These are phyloP conservation scores for Stramenopiles sp. DNA, from an alignment of 352 stramenopile species.

Conservation along the genomic window DNA sequence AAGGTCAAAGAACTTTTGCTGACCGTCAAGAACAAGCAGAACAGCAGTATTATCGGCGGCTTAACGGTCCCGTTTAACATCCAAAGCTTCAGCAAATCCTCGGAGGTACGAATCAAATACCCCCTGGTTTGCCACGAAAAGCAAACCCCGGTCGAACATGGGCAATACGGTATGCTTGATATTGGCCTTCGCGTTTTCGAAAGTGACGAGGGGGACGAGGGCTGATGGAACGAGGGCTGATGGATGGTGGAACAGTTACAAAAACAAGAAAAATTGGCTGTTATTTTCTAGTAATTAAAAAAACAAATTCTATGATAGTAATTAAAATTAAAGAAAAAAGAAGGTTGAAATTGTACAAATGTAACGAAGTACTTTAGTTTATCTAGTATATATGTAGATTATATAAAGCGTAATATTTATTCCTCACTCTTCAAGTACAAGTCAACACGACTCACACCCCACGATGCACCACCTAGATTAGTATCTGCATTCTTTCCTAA, in stretches of 20 bases:
- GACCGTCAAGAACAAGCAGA: neutral
- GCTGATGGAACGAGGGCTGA: too few relatives aligned
- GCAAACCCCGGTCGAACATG: too few relatives aligned
- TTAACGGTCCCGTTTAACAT: neutral
- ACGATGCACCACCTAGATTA: constrained; percentile 12
- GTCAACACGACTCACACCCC: neutral
- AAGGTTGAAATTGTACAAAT: neutral
- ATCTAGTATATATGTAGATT: neutral
- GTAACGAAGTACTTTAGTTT: neutral
- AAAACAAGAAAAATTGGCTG: neutral
- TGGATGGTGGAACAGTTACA: too few relatives aligned
- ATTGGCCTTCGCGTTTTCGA: too few relatives aligned
- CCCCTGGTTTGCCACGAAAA: neutral
- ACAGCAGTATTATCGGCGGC: neutral
- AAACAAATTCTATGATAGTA: neutral
- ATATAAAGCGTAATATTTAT: neutral
- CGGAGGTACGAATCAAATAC: neutral
- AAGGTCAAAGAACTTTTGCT: neutral
- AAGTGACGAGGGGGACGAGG: too few relatives aligned
- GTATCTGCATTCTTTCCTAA: constrained; percentile 13
- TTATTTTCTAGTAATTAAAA: neutral
- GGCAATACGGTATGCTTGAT: too few relatives aligned
- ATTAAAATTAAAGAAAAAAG: neutral
- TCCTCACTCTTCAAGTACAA: neutral
- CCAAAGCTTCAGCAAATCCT: neutral